These are phyloP conservation scores for Microsporum audouinii DNA, from an alignment of 2,329 filamentous ascomycete species.

Conservation along the genomic window DNA sequence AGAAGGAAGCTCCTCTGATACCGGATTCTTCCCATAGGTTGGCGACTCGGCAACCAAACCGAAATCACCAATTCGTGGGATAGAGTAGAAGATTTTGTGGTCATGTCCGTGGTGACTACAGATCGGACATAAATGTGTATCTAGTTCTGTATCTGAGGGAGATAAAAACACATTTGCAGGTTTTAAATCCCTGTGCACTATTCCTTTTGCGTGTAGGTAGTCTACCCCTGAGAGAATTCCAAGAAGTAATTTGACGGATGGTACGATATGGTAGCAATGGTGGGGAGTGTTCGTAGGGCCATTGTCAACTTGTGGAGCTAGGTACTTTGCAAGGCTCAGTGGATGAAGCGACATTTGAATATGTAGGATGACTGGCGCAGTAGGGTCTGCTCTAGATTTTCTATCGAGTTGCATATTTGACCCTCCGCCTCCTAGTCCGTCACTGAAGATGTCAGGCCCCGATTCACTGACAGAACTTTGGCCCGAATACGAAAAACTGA, in stretches of 20 bases:
- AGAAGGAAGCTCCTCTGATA: conserved; percentile 12
- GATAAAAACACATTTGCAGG: conserved; percentile 57
- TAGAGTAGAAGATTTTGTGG: conserved; percentile 30
- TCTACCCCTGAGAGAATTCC: conserved; percentile 52
- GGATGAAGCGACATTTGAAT: conserved; percentile 60
- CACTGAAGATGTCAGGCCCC: conserved; percentile 32
- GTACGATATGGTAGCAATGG: conserved; percentile 52
- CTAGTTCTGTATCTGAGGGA: conserved; percentile 25
- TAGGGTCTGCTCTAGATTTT: conserved; percentile 5
- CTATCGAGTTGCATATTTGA: conserved; percentile 25
- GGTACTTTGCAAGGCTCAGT: conserved; percentile 49
- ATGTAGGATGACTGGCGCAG: conserved; percentile 41
- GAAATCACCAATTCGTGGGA: conserved; percentile 57
- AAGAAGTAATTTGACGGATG: conserved; percentile 47
- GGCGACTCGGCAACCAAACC: conserved; percentile 50
- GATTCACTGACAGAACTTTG: conserved; percentile 27
- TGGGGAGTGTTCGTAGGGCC: conserved; percentile 21
- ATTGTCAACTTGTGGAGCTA: conserved; percentile 31
- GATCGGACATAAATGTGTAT: conserved; percentile 35
- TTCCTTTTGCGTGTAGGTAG: conserved; percentile 50
- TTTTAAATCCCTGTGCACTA: conserved; percentile 58
- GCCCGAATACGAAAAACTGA: conserved; percentile 22
- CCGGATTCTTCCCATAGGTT: conserved; percentile 20
- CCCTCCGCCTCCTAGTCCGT: conserved; percentile 28
- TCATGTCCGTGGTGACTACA: conserved; percentile 28